Percentiles rank a stretch among this genome's conserved stretches.
These are phyloP conservation scores for Stagonosporopsis rhizophila DNA, from an alignment of 2,329 filamentous ascomycete genomes.

Conservation along the genomic window DNA sequence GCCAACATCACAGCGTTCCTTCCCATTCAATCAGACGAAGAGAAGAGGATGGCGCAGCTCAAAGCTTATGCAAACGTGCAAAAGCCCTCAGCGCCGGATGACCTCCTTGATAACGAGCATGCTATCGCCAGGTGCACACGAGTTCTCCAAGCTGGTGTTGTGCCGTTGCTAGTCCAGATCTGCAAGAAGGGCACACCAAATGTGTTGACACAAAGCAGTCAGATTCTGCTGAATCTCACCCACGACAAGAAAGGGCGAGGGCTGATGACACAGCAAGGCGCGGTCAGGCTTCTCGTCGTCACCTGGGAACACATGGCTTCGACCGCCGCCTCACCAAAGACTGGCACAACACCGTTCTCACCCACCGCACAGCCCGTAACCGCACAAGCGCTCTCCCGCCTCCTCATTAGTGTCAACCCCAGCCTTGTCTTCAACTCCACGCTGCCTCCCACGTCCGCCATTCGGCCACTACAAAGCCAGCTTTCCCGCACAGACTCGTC, in stretches of 20 bases:
- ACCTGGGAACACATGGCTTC: conserved; percentile 66
- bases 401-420: conserved; percentile 87
- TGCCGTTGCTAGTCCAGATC: conserved; percentile 78
- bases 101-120: conserved; percentile 76
- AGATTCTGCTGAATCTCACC: conserved; percentile 79
- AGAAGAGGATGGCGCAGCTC: conserved; percentile 88
- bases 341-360: conserved; percentile 42
- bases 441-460: conserved; percentile 75
- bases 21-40: conserved; percentile 81
- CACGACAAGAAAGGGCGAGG: conserved; percentile 77
- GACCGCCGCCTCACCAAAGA: conserved; percentile 54
- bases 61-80: conserved; percentile 92
- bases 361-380: conserved; percentile 59
- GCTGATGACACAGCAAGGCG: conserved; percentile 89
- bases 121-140: conserved; percentile 77
- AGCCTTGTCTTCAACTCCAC: conserved; percentile 82
- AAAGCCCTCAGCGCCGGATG: conserved; percentile 67
- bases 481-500: conserved; percentile 66
- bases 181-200: conserved; percentile 75
- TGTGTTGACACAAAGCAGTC: conserved; percentile 74
- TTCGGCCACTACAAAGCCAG: conserved; percentile 80
- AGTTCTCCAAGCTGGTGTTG: conserved; percentile 79
- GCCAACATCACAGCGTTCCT: conserved; percentile 83
- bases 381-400: conserved; percentile 81
- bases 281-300: conserved; percentile 80